Conservation (phyloP, 129 eudicot genomes). For the Pulicaria dysenterica region DNA sequence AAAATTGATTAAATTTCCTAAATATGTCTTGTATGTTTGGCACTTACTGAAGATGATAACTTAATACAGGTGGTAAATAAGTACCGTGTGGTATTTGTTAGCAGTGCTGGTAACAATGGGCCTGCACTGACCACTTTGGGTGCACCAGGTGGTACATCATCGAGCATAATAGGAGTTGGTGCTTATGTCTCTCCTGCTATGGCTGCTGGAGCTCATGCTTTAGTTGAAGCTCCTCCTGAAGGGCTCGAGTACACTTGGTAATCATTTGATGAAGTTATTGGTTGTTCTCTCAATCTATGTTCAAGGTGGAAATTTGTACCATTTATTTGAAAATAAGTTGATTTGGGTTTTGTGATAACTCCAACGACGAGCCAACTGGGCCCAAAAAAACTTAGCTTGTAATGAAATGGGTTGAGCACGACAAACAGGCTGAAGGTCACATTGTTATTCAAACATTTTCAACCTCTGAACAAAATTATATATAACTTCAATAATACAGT, state of each 20-base stretch:
- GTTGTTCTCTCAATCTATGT: neutral
- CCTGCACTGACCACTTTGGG: conserved; percentile 96
- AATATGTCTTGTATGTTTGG: neutral
- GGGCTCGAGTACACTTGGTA: conserved; percentile 98
- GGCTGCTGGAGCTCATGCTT: conserved; percentile 97
- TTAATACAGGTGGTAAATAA: conserved; percentile 79
- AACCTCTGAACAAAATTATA: neutral
- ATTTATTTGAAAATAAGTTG: conserved; percentile 6
- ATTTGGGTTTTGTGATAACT: neutral
- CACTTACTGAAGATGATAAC: conserved; percentile 19
- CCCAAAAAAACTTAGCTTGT: neutral
- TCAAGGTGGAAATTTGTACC: conserved; percentile 13
- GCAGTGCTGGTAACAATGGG: conserved; percentile 98
- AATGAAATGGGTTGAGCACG: neutral
- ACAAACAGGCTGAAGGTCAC: neutral
- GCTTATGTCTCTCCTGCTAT: conserved; percentile 99
- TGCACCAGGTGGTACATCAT: conserved; percentile 97
- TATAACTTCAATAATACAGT: neutral
- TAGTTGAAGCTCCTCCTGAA: conserved; percentile 88
- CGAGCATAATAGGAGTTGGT: conserved; percentile 97
- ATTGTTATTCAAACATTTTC: neutral
- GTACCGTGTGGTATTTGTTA: conserved; percentile 76
- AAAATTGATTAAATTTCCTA: conserved; percentile 5
- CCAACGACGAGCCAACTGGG: neutral
- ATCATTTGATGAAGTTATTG: conserved; percentile 6